Percentiles rank a stretch among this genome's conserved stretches.
Conservation (phyloP, 352 stramenopile genomes). For the Phytophthora constricta region DNA sequence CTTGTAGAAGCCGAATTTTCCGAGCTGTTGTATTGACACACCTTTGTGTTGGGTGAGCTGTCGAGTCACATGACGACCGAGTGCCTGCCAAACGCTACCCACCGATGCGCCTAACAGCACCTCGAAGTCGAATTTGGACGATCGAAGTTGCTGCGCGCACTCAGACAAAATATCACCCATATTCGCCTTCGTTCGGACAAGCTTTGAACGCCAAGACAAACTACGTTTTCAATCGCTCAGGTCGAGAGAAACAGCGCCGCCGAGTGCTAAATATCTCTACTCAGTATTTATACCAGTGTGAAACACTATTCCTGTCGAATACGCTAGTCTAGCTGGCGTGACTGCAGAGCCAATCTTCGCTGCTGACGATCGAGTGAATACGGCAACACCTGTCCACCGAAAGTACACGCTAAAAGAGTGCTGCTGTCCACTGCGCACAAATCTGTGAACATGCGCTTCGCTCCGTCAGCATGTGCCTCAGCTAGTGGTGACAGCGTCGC, state of each 20-base stretch:
- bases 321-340: background rate
- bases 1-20: constrained; percentile 69
- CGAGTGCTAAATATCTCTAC: constrained; percentile 23
- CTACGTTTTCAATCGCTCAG: background rate
- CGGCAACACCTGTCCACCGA: constrained; percentile 53
- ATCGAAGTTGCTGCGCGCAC: constrained; percentile 54
- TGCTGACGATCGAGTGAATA: constrained; percentile 45
- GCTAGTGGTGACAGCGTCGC: constrained; percentile 34
- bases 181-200: background rate
- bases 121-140: constrained; percentile 67
- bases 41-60: constrained; percentile 42
- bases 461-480: constrained; percentile 52
- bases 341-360: constrained; percentile 24
- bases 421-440: constrained; percentile 44
- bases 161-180: constrained; percentile 44
- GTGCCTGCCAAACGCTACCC: constrained; percentile 51
- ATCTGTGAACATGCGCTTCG: constrained; percentile 69
- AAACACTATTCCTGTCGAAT: constrained; percentile 34
- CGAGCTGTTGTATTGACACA: constrained; percentile 49
- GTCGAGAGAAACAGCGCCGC: background rate
- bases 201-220: background rate
- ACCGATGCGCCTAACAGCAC: constrained; percentile 54
- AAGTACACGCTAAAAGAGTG: constrained; percentile 63
- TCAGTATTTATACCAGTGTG: constrained; percentile 7
- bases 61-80: constrained; percentile 34